Conservation (phyloP, 2,329 filamentous ascomycete genomes). For the Cadophora sp. region DNA sequence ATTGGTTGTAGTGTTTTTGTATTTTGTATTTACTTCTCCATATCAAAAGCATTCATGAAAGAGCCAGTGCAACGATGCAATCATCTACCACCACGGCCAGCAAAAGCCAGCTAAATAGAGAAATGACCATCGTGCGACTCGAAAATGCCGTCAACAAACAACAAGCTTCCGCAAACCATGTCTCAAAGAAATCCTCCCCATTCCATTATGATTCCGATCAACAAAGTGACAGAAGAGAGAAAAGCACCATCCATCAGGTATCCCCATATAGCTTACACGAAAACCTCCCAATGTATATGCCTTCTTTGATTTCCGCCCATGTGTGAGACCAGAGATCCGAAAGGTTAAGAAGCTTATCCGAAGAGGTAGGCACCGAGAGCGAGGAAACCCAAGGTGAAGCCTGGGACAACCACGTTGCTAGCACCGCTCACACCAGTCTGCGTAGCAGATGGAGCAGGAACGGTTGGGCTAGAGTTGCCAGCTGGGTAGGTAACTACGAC, state of each 20-base stretch:
- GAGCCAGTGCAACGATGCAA: slow-evolving; percentile 20
- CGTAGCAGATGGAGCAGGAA: slow-evolving; percentile 12
- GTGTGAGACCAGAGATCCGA: slow-evolving; percentile 13
- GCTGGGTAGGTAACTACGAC: not conserved
- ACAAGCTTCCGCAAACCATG: slow-evolving; percentile 15
- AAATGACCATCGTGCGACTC: slow-evolving; percentile 7
- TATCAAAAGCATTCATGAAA: slow-evolving; percentile 13
- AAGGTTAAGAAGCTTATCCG: slow-evolving; percentile 17
- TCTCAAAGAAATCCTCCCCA: not conserved
- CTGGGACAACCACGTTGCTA: slow-evolving; percentile 16
- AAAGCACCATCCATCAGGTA: slow-evolving; percentile 8
- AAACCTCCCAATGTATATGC: slow-evolving; percentile 14
- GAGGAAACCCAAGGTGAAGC: slow-evolving; percentile 17
- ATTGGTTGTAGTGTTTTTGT: slow-evolving; percentile 24
- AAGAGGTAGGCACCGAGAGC: slow-evolving; percentile 23
- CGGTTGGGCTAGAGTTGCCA: slow-evolving; percentile 18
- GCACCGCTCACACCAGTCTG: slow-evolving; percentile 10
- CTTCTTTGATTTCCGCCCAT: not conserved
- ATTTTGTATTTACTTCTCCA: slow-evolving; percentile 18
- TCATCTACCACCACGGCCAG: slow-evolving; percentile 18
- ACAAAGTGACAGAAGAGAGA: slow-evolving; percentile 13
- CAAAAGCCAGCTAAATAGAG: slow-evolving; percentile 12
- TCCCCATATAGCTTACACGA: slow-evolving; percentile 16
- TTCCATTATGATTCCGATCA: slow-evolving; percentile 20
- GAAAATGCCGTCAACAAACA: slow-evolving; percentile 13